Percentiles rank a stretch among this genome's conserved stretches.
Evolutionary conservation across 2,329 filamentous ascomycete genomes (phyloP).

Genomic region (Cordyceps cateniannulata): DNA sequence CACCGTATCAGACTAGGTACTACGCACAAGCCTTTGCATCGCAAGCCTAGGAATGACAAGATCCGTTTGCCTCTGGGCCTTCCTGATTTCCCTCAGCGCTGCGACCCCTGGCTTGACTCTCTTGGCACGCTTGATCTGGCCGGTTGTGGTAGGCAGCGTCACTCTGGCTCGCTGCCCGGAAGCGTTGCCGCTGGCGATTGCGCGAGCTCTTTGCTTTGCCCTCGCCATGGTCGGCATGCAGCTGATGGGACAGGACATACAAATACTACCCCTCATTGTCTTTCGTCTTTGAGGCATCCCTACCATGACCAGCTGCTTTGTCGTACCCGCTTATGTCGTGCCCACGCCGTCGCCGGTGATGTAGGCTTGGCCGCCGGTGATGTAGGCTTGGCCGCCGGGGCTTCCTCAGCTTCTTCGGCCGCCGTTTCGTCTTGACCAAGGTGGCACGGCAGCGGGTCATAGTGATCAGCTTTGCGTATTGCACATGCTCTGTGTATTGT

Average conservation of each 20-base stretch:
- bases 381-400: background rate
- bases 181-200: background rate
- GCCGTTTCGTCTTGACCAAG: background rate
- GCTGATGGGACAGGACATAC: background rate
- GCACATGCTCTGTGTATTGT: background rate
- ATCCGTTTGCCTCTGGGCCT: slow-evolving; percentile 84
- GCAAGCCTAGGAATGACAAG: slow-evolving; percentile 76
- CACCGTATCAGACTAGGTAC: slow-evolving; percentile 52
- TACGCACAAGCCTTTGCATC: slow-evolving; percentile 65
- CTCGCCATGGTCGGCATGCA: background rate
- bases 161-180: background rate
- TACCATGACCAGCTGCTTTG: too few species aligned
- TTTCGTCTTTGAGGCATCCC: too few species aligned
- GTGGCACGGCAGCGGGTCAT: background rate
- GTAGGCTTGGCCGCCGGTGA: too few species aligned
- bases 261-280: background rate
- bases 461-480: background rate
- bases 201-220: background rate
- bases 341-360: too few species aligned
- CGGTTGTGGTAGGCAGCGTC: background rate
- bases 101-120: slow-evolving; percentile 75
- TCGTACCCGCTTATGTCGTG: too few species aligned
- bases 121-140: background rate
- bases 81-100: slow-evolving; percentile 84
- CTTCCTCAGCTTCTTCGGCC: background rate